Percentiles rank a stretch among this genome's conserved stretches.
These are phyloP conservation scores for Kitagawia praeruptora DNA, from an alignment of 129 eudicot species.

Conservation along the genomic window DNA sequence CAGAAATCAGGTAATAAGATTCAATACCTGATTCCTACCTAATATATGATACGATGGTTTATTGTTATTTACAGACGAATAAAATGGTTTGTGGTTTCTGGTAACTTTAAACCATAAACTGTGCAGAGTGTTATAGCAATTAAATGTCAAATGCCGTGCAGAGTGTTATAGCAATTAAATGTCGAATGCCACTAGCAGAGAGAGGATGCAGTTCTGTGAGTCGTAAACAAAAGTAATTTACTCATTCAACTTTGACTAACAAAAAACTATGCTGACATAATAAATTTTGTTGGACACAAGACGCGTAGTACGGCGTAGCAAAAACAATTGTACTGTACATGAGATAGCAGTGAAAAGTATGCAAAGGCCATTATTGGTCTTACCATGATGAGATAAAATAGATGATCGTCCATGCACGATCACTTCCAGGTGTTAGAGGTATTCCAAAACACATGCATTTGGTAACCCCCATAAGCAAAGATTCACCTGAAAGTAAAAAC, in stretches of 20 bases:
- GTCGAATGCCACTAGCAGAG: neutral
- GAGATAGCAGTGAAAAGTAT: neutral
- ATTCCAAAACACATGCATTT: slow-evolving; percentile 97
- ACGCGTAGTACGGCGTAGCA: neutral
- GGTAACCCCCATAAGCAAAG: slow-evolving; percentile 88
- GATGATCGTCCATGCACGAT: slow-evolving; percentile 93
- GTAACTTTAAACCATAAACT: neutral
- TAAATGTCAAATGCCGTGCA: neutral
- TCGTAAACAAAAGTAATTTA: neutral
- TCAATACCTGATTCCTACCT: neutral
- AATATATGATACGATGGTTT: neutral
- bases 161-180: too few relatives aligned
- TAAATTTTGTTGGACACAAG: neutral
- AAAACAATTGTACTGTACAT: neutral
- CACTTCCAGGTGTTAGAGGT: slow-evolving; percentile 76
- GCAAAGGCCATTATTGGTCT: neutral
- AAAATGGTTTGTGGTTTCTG: neutral
- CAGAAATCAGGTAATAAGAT: neutral
- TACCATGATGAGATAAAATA: slow-evolving; percentile 79
- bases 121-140: neutral
- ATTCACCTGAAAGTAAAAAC: slow-evolving; percentile 83
- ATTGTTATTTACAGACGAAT: neutral
- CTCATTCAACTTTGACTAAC: neutral
- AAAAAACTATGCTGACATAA: neutral
- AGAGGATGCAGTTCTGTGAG: neutral